These are phyloP conservation scores for Lyophyllum shimeji DNA, from an alignment of 768 basidiomycete species.

Conservation along the genomic window DNA sequence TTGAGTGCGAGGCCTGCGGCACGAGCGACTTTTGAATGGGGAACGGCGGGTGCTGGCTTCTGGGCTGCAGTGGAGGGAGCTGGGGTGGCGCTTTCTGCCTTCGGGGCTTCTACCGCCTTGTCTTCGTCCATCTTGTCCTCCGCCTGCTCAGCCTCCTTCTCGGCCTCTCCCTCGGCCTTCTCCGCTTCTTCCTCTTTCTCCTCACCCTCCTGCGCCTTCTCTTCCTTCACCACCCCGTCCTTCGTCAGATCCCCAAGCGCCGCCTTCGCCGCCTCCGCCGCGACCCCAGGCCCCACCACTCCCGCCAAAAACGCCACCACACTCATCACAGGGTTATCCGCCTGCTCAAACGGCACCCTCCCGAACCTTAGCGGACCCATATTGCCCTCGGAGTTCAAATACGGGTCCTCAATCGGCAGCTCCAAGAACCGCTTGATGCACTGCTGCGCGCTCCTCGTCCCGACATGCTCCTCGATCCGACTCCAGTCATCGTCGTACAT, in stretches of 20 bases:
- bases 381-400: constrained; percentile 73
- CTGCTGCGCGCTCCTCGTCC: constrained; percentile 87
- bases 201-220: constrained; percentile 24
- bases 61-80: constrained; percentile 35
- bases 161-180: constrained; percentile 27
- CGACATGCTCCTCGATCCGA: constrained; percentile 89
- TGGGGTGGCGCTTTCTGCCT: constrained; percentile 24
- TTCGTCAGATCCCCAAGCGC: constrained; percentile 78
- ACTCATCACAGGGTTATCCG: constrained; percentile 98
- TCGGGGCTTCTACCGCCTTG: constrained; percentile 22
- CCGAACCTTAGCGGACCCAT: constrained; percentile 76
- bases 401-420: constrained; percentile 95
- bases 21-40: constrained; percentile 75
- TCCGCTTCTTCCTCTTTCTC: background rate
- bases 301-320: constrained; percentile 97
- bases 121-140: constrained; percentile 54
- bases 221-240: constrained; percentile 31
- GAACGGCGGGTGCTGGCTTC: constrained; percentile 42
- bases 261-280: constrained; percentile 90
- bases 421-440: constrained; percentile 95
- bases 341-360: constrained; percentile 86
- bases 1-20: constrained; percentile 87
- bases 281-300: constrained; percentile 86
- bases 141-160: constrained; percentile 24
- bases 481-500: constrained; percentile 99